Conservation (phyloP, 2,329 filamentous ascomycete genomes). For the Fusarium nanum region DNA sequence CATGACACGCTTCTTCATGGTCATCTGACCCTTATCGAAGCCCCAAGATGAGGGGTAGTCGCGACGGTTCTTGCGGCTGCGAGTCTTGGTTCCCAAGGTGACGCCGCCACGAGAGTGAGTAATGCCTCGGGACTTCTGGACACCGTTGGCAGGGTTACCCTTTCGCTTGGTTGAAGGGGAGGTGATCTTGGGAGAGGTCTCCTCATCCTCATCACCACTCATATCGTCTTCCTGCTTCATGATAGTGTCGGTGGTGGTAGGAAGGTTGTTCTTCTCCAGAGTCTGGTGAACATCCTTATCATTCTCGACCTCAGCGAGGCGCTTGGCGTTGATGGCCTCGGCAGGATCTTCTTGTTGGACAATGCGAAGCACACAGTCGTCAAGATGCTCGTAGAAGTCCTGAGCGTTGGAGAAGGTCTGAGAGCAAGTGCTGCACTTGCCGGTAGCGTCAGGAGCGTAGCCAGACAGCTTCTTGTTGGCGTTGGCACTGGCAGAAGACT, state of each 20-base stretch:
- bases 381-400: slow-evolving; percentile 98
- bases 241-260: slow-evolving; percentile 56
- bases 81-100: slow-evolving; percentile 65
- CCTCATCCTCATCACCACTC: slow-evolving; percentile 66
- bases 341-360: slow-evolving; percentile 78
- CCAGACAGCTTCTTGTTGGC: slow-evolving; percentile 73
- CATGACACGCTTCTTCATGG: slow-evolving; percentile 96
- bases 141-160: slow-evolving; percentile 66
- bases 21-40: slow-evolving; percentile 92
- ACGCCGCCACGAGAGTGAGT: slow-evolving; percentile 83
- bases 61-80: slow-evolving; percentile 88
- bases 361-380: slow-evolving; percentile 77
- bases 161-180: slow-evolving; percentile 64
- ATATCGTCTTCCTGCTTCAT: slow-evolving; percentile 66
- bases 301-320: slow-evolving; percentile 73
- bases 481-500: slow-evolving; percentile 56
- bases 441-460: slow-evolving; percentile 82
- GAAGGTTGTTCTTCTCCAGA: slow-evolving; percentile 71
- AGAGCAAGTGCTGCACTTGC: slow-evolving; percentile 95
- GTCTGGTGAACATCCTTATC: slow-evolving; percentile 72
- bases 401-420: slow-evolving; percentile 92
- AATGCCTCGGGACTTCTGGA: slow-evolving; percentile 76
- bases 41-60: slow-evolving; percentile 97
- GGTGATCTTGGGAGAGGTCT: slow-evolving; percentile 61
- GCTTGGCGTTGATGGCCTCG: slow-evolving; percentile 75